phyloP scores from a whole-genome alignment of 148 eudicot genomes.

The Fagopyrum tataricum region DNA sequence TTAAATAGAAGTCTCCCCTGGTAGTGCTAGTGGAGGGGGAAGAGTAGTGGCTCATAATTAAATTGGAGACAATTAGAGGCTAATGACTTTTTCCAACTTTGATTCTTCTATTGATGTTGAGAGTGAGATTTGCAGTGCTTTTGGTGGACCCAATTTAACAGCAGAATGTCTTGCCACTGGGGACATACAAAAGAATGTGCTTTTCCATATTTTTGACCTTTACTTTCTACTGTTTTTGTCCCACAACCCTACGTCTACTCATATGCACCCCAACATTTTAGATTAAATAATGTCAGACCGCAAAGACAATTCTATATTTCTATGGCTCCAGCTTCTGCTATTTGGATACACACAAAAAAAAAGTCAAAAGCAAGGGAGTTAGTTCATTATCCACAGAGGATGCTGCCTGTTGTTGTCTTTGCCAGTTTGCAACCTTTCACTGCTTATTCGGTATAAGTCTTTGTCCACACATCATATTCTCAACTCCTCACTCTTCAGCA shows the following conservation, averaged over 20 bases:
- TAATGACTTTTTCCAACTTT: too few relatives aligned
- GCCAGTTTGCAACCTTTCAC: too few relatives aligned
- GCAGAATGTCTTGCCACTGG: slow-evolving; percentile 1
- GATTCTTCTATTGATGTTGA: slow-evolving; percentile 8
- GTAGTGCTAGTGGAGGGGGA: not conserved
- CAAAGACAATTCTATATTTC: not conserved
- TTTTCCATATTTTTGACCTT: not conserved
- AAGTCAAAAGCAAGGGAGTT: slow-evolving; percentile 12
- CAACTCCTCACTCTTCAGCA: not conserved
- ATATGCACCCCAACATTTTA: too few relatives aligned
- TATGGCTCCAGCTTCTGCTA: not conserved
- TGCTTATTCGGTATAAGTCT: not conserved
- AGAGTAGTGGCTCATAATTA: slow-evolving; percentile 11
- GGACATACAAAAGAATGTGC: not conserved
- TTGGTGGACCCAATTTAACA: too few relatives aligned
- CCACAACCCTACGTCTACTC: too few relatives aligned
- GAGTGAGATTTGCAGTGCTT: slow-evolving; percentile 9
- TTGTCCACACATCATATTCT: not conserved
- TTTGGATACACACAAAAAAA: not conserved
- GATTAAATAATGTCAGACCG: not conserved
- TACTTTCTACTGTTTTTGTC: not conserved
- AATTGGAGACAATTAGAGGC: slow-evolving; percentile 4
- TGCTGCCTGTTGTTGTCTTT: too few relatives aligned
- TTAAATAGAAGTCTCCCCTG: too few relatives aligned
- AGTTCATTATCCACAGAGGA: slow-evolving; percentile 1